Base-by-base conservation (phyloP, 805 yeast genomes). In the Clavispora santaluciae region DNA sequence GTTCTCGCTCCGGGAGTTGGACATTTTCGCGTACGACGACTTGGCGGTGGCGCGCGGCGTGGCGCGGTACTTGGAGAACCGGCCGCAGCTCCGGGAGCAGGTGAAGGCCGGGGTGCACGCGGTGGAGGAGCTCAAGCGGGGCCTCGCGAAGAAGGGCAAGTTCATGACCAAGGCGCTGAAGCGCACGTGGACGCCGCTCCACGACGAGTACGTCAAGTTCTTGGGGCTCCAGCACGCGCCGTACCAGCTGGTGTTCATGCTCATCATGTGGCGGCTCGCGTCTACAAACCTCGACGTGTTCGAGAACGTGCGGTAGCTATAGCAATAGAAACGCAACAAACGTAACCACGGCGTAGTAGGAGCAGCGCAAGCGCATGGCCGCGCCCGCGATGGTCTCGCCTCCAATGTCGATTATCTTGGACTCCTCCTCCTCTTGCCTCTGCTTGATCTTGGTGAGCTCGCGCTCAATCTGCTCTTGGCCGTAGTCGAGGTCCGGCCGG, bases 41-140 rank as follows among this genome's bases (percentile, higher is more conserved):
- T 63, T 90, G 35, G 97, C 96, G 1, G 76, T 90, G 2, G 88
- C 90, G 23, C 67, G 95, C 46, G 97, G 97, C 0, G 76, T 82
- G 43, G 75, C 87, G 0, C 59, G 70, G 22, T 90, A 86, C 59
- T 57, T 86, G 18, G 66, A 65, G 13, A 68, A 70, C 34, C 64
- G 84, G 39, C 82, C 81, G 0, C 70, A 71, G 4, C 44, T 81
- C 11, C 50, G 75, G 7, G 53, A 63, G 28, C 71, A 72, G 35
- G 57, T 79, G 5, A 73, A 74, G 55, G 35, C 34, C 3, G 60
- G 54, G 8, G 56, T 54, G 5, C 55, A 55, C 26, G 59, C 63
- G 4, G 59, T 63, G 50, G 75, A 49, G 45, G 66, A 45, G 46
- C 60, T 52, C 43, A 66, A 48, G 50, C 50, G 40, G 34, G 48